phyloP scores from a whole-genome alignment of 257 asterid species.

The Gynochthodes officinalis region DNA sequence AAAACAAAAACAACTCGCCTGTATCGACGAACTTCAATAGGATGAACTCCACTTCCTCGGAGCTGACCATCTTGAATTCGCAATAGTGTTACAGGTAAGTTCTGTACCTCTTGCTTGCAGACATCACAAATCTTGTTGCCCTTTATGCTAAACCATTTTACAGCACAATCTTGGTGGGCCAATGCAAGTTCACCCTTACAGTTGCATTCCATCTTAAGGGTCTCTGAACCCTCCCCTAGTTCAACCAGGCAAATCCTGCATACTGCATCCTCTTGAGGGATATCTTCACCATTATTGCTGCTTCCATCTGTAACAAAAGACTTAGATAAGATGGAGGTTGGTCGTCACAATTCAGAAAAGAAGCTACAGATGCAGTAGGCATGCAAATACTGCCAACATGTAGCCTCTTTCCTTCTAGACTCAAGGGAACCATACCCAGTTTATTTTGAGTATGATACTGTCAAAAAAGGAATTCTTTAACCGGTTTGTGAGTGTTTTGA shows the following conservation, averaged over 20 bases:
- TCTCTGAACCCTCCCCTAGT: conserved; percentile 70
- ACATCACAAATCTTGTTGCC: conserved; percentile 93
- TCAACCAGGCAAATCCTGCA: conserved; percentile 90
- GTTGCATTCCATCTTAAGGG: conserved; percentile 89
- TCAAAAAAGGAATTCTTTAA: background rate
- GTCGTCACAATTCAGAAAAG: conserved; percentile 14
- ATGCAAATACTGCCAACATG: conserved; percentile 3
- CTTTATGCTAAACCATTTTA: conserved; percentile 94
- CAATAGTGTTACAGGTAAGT: conserved; percentile 81
- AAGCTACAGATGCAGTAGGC: background rate
- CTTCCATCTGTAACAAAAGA: conserved; percentile 48
- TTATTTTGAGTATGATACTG: background rate
- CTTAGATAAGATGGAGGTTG: conserved; percentile 30
- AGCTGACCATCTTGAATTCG: conserved; percentile 52
- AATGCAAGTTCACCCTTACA: conserved; percentile 96
- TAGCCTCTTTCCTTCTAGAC: background rate
- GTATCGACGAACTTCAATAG: conserved; percentile 47
- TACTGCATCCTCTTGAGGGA: conserved; percentile 84
- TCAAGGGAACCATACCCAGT: background rate
- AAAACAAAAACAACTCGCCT: conserved; percentile 35
- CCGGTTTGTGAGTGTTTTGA: background rate
- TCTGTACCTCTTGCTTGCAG: conserved; percentile 83
- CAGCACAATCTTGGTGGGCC: conserved; percentile 90
- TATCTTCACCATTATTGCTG: conserved; percentile 54
- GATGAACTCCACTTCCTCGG: conserved; percentile 38